phyloP scores from a whole-genome alignment of 2,329 filamentous ascomycete genomes.

The Fusarium sp. region DNA sequence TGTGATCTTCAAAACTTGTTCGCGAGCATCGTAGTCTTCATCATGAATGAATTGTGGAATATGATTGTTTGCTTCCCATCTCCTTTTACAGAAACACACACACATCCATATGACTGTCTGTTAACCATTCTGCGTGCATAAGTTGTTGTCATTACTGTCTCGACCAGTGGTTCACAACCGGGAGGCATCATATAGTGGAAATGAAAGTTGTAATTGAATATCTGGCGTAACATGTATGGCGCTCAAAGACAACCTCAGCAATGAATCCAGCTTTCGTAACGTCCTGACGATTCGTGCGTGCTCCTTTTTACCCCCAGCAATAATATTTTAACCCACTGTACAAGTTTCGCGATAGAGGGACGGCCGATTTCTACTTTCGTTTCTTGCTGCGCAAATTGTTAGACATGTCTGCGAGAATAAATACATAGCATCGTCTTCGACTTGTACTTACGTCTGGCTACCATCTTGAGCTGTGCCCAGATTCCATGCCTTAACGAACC shows the following conservation, averaged over 20 bases:
- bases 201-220: not conserved
- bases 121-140: not conserved
- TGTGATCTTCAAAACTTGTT: not conserved
- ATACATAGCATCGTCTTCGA: not conserved
- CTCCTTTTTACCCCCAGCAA: not conserved
- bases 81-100: not conserved
- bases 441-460: constrained; percentile 32
- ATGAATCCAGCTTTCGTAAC: not conserved
- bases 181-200: not conserved
- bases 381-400: constrained; percentile 38
- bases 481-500: constrained; percentile 75
- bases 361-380: constrained; percentile 29
- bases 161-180: not conserved
- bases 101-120: not conserved
- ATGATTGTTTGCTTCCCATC: not conserved
- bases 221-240: not conserved
- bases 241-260: not conserved
- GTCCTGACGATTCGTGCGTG: not conserved
- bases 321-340: not conserved
- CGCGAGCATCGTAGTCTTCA: not conserved
- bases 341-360: not conserved
- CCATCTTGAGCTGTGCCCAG: constrained; percentile 53
- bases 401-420: constrained; percentile 5
- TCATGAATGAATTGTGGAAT: not conserved
- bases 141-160: not conserved